Conservation (phyloP, 768 basidiomycete genomes). For the Fibroporia radiculosa region DNA sequence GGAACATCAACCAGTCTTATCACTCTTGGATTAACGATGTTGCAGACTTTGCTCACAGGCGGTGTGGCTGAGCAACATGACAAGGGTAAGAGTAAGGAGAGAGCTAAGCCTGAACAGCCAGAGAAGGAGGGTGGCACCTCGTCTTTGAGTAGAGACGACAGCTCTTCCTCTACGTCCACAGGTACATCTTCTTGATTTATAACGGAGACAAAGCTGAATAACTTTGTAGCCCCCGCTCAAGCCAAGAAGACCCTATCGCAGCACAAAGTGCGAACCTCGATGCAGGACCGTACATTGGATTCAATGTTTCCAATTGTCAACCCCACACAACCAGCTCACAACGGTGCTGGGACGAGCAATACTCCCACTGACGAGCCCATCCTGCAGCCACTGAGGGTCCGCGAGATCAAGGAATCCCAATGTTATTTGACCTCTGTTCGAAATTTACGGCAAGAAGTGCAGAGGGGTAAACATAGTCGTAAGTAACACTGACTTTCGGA, state of each 20-base stretch:
- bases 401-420: conserved; percentile 64
- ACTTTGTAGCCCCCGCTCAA: conserved; percentile 3
- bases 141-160: conserved; percentile 10
- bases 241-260: conserved; percentile 58
- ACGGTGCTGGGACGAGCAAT: conserved; percentile 14
- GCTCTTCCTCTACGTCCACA: conserved; percentile 19
- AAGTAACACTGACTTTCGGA: conserved; percentile 21
- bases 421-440: conserved; percentile 73
- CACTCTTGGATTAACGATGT: neutral
- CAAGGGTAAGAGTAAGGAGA: conserved; percentile 31
- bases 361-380: conserved; percentile 34
- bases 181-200: conserved; percentile 1
- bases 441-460: conserved; percentile 50
- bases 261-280: conserved; percentile 87
- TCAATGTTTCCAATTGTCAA: conserved; percentile 80
- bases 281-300: conserved; percentile 84
- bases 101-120: no score
- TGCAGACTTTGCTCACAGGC: conserved; percentile 55
- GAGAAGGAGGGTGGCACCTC: conserved; percentile 20
- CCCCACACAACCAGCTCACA: conserved; percentile 10
- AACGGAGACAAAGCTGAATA: no score
- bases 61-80: conserved; percentile 32
- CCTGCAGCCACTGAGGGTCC: conserved; percentile 18
- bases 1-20: neutral
- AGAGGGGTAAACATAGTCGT: conserved; percentile 66